Evolutionary conservation across 805 yeast genomes (phyloP), one percentile per base, ranked within the genome.

Genomic region (Metschnikowia hibisci): DNA sequence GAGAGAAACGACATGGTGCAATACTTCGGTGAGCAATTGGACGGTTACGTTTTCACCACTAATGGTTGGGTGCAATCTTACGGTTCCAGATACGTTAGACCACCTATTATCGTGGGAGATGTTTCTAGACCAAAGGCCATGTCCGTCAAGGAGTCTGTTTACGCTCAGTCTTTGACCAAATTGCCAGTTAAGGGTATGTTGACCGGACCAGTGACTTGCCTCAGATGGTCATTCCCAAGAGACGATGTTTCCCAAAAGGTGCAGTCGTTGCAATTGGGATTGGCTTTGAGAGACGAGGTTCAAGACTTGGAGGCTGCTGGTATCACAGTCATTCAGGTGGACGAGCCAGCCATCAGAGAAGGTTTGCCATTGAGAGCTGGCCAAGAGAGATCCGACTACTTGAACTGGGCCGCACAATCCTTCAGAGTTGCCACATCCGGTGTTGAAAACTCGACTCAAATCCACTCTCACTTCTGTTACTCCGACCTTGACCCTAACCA

Each of bases 211-310:
- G 93, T 93, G 63, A 93, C 99, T 68, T 88, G 95, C 76, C 84
- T 93, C 72, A 87, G 99, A 83, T 93, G 99, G 99, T 93, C 99
- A 61, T 93, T 93, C 97, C 99, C 99, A 79, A 88, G 99, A 85
- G 91, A 90, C 69, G 99, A 93, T 65, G 85, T 91, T 58, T 77
- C 95, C 52, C 90, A 86, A 76, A 80, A 86, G 78, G 80, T 81
- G 58, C 99, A 93, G 80, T 88, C 97, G 60, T 80, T 86, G 71
- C 99, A 93, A 81, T 84, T 93, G 67, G 95, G 95, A 69, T 79
- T 93, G 65, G 98, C 98, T 60, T 80, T 93, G 67, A 88, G 98
- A 78, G 99, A 93, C 64, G 99, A 93, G 81, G 99, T 93, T 62
- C 78, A 84, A 66, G 99, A 93, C 71, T 87, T 93, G 71, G 99